Evolutionary conservation across 2,329 filamentous ascomycete species (phyloP).

Genomic region (Diplodia seriata): DNA sequence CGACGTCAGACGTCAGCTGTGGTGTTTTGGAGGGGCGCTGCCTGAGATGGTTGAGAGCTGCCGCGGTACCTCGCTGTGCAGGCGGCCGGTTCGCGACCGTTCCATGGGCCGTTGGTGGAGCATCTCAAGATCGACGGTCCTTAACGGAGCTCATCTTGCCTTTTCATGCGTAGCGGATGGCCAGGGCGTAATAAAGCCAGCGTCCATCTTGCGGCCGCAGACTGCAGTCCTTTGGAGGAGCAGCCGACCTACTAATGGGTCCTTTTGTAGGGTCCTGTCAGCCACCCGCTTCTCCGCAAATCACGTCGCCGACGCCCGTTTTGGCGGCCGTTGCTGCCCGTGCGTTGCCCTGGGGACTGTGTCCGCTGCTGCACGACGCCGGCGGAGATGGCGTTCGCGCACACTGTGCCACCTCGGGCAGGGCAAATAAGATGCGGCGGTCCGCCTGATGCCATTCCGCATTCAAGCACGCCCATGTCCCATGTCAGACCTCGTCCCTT

Average conservation of each 20-base stretch:
- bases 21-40: neutral
- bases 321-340: slow-evolving; percentile 19
- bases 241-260: neutral
- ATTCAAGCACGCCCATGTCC: slow-evolving; percentile 12
- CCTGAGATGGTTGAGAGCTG: neutral
- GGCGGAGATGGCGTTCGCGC: slow-evolving; percentile 13
- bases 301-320: neutral
- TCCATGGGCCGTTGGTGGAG: slow-evolving; percentile 17
- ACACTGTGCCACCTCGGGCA: neutral
- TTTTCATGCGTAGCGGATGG: slow-evolving; percentile 29
- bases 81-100: neutral
- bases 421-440: slow-evolving; percentile 24
- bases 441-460: slow-evolving; percentile 3
- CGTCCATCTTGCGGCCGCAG: neutral
- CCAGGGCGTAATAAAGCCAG: slow-evolving; percentile 11
- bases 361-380: slow-evolving; percentile 9
- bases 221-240: neutral
- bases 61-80: neutral
- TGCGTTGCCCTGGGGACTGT: slow-evolving; percentile 20
- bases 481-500: slow-evolving; percentile 4
- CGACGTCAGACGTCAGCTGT: neutral
- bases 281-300: slow-evolving; percentile 9
- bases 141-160: slow-evolving; percentile 29
- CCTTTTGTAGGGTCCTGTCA: neutral
- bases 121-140: slow-evolving; percentile 18